Percentiles rank a stretch among this genome's conserved stretches.
Evolutionary conservation across 2,329 filamentous ascomycete species (phyloP).

Genomic region (Fusarium torulosum): DNA sequence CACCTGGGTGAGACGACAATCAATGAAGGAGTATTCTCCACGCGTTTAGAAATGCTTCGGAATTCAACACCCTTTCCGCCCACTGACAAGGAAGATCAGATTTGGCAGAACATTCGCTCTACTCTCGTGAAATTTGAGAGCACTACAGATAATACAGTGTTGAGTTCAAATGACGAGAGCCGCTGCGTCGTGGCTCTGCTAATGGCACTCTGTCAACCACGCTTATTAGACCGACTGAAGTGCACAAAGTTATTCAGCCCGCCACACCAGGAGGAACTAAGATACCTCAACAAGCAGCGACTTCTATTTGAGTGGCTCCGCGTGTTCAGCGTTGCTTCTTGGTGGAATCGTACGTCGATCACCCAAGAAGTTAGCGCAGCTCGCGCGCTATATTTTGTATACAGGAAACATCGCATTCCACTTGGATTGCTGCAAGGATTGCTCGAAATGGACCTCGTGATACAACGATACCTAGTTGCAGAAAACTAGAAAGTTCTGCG

Average conservation of each 20-base stretch:
- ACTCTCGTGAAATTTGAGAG: no score
- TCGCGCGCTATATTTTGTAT: conserved; percentile 13
- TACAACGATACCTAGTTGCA: not conserved
- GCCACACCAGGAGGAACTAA: no score
- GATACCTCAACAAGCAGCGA: not conserved
- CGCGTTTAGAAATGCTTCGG: no score
- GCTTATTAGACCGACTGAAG: conserved; percentile 3
- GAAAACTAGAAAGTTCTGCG: conserved; percentile 34
- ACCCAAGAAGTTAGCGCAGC: conserved; percentile 40
- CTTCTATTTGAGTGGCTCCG: conserved; percentile 40
- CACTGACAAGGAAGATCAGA: no score
- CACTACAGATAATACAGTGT: no score
- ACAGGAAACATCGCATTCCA: conserved; percentile 29
- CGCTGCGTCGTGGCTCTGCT: conserved; percentile 29
- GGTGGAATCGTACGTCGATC: conserved; percentile 45
- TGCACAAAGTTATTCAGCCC: conserved; percentile 6
- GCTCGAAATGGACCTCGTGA: not conserved
- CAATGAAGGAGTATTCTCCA: no score
- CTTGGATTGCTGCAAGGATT: conserved; percentile 17
- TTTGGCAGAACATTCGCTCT: no score
- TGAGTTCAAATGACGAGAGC: not conserved
- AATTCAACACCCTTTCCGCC: no score
- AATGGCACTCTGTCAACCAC: conserved; percentile 13
- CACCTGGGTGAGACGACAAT: not conserved
- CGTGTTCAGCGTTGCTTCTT: conserved; percentile 32